These are phyloP conservation scores for Inosperma sp. DNA, from an alignment of 768 basidiomycete species.

Conservation along the genomic window DNA sequence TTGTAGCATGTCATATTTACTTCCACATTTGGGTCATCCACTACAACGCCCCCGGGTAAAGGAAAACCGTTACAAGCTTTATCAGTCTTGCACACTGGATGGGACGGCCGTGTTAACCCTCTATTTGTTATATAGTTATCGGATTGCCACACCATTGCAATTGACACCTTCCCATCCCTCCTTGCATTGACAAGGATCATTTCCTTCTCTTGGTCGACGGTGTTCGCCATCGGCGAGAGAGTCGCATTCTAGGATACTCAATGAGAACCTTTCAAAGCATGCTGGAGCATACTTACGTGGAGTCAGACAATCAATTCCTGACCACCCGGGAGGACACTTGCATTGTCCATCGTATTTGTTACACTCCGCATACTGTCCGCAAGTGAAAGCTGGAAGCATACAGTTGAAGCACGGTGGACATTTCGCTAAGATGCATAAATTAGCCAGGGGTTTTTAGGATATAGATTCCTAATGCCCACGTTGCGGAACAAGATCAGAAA, in stretches of 20 bases:
- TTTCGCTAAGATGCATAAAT: conserved; percentile 36
- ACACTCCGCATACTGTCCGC: conserved; percentile 90
- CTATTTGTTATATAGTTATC: too few relatives aligned
- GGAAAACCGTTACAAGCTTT: conserved; percentile 78
- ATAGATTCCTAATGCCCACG: conserved; percentile 10
- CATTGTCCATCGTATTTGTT: conserved; percentile 93
- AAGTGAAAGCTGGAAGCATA: conserved; percentile 83
- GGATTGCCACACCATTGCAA: conserved; percentile 74
- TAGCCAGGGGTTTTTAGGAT: background rate
- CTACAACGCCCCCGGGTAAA: conserved; percentile 33
- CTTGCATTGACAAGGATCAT: conserved; percentile 79
- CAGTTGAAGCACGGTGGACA: conserved; percentile 97
- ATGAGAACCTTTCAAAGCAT: background rate
- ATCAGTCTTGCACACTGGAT: conserved; percentile 79
- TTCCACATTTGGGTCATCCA: conserved; percentile 17
- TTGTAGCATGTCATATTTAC: conserved; percentile 85
- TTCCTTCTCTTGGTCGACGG: conserved; percentile 72
- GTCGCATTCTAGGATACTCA: conserved; percentile 68
- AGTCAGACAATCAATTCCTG: conserved; percentile 89
- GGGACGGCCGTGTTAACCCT: too few relatives aligned
- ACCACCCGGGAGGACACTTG: conserved; percentile 96
- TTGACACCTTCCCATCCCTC: conserved; percentile 96
- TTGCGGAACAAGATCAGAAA: conserved; percentile 18
- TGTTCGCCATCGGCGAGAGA: conserved; percentile 88
- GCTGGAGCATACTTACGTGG: conserved; percentile 64